A percentile compares a stretch with the other conserved stretches of the same genome.
These are phyloP conservation scores for Phylloporus sp. DNA, from an alignment of 768 basidiomycete species.

Conservation along the genomic window DNA sequence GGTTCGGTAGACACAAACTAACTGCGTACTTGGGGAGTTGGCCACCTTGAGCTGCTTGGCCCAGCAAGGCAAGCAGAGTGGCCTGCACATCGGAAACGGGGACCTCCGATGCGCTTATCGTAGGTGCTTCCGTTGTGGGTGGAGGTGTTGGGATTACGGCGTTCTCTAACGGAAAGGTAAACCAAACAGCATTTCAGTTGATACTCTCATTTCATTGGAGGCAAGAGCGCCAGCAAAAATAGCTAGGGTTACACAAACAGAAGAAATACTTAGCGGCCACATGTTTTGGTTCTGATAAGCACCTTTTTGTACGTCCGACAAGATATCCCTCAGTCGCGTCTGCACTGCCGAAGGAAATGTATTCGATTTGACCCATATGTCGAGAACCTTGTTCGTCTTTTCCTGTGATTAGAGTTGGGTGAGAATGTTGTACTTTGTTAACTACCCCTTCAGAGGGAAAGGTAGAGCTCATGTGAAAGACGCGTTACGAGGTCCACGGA, in stretches of 20 bases:
- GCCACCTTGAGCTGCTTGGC: conserved; percentile 51
- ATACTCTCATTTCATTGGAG: conserved; percentile 50
- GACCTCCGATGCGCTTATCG: conserved; percentile 18
- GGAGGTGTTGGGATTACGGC: conserved; percentile 37
- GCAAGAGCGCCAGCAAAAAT: conserved; percentile 38
- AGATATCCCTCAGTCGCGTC: conserved; percentile 62
- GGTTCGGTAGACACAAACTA: conserved; percentile 4
- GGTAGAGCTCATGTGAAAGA: conserved; percentile 27
- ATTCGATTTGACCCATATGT: conserved; percentile 91
- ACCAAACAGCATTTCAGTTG: conserved; percentile 57
- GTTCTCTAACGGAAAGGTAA: conserved; percentile 58
- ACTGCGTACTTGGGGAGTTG: conserved; percentile 34
- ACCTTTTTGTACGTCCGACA: conserved; percentile 77
- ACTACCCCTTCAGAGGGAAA: conserved; percentile 34
- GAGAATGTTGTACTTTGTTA: conserved; percentile 34
- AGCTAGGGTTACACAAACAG: conserved; percentile 63
- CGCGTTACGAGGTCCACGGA: conserved; percentile 14
- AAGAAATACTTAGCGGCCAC: conserved; percentile 80
- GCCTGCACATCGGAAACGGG: conserved; percentile 45
- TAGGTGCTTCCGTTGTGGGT: conserved; percentile 31
- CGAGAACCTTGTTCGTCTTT: conserved; percentile 94
- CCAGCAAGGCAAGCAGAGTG: conserved; percentile 62
- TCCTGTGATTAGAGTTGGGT: conserved; percentile 58
- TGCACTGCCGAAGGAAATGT: conserved; percentile 82
- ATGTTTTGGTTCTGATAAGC: conserved; percentile 63